Conservation (phyloP, 1,284 basidiomycete species). For the Trichosporon coremiiforme region DNA sequence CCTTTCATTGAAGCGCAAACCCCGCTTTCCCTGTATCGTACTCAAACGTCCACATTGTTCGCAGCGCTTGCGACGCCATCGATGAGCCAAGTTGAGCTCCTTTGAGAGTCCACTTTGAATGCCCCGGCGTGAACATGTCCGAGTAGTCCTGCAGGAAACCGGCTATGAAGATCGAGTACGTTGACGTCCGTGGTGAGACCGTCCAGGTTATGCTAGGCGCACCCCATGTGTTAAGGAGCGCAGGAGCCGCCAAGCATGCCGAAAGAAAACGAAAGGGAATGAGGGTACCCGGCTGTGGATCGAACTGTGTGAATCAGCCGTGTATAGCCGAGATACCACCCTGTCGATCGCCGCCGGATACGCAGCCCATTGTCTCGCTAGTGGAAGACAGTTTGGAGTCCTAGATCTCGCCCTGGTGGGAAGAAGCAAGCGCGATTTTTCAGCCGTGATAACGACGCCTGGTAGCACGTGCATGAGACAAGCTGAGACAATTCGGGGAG, state of each 20-base stretch:
- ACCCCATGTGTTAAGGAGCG: background rate
- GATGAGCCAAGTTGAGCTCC: background rate
- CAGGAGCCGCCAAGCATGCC: background rate
- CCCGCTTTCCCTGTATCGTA: background rate
- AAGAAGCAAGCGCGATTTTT: background rate
- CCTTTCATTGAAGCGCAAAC: background rate
- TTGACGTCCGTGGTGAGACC: background rate
- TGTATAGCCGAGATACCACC: constrained; percentile 3
- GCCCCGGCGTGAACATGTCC: too few relatives aligned
- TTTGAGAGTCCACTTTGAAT: background rate
- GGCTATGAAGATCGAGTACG: background rate
- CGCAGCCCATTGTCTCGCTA: too few relatives aligned
- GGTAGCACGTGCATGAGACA: background rate
- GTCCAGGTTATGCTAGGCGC: background rate
- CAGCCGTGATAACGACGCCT: background rate
- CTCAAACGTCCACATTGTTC: background rate
- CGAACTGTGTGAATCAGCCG: background rate
- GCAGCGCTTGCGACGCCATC: background rate
- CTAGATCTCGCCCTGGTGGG: background rate
- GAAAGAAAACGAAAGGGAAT: background rate
- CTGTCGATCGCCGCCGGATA: too few relatives aligned
- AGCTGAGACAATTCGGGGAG: background rate
- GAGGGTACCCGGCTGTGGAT: background rate
- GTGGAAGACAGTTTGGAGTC: background rate
- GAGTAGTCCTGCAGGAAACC: background rate